Conservation (phyloP, 768 basidiomycete species). For the Panus rudis region DNA sequence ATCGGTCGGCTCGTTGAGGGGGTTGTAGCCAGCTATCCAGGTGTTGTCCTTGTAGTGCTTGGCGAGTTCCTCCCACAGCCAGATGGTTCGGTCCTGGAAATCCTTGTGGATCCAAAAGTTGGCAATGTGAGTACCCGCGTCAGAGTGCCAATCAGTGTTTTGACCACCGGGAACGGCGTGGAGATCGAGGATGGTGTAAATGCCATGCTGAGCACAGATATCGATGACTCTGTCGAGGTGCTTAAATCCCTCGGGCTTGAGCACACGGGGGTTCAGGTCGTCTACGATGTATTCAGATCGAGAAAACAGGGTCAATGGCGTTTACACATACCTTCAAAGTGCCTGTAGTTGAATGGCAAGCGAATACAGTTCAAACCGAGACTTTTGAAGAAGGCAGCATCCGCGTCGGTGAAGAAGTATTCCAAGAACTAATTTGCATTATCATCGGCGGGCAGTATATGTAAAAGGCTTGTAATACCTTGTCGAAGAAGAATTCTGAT, state of each 20-base stretch:
- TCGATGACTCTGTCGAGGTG: constrained; percentile 80
- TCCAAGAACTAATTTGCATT: constrained; percentile 57
- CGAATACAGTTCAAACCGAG: constrained; percentile 79
- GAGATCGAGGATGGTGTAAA: constrained; percentile 76
- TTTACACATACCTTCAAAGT: constrained; percentile 48
- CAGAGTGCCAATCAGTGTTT: constrained; percentile 78
- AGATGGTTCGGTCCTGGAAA: constrained; percentile 70
- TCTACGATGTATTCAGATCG: constrained; percentile 29
- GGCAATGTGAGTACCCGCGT: constrained; percentile 60
- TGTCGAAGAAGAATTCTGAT: constrained; percentile 79
- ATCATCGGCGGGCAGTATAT: no score
- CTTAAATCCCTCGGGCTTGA: constrained; percentile 69
- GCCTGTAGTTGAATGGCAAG: constrained; percentile 65
- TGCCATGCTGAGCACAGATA: constrained; percentile 65
- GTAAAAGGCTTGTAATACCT: constrained; percentile 35
- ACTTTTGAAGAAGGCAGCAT: constrained; percentile 71
- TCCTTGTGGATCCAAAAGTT: constrained; percentile 80
- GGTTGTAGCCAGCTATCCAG: constrained; percentile 86
- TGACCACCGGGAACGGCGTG: constrained; percentile 71
- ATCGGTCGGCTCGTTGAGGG: constrained; percentile 80
- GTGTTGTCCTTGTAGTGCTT: constrained; percentile 66
- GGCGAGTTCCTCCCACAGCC: constrained; percentile 73
- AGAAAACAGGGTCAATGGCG: not conserved
- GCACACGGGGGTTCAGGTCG: constrained; percentile 72
- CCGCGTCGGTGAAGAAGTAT: constrained; percentile 73